These are phyloP conservation scores for Starmerella powellii DNA, from an alignment of 805 yeast species.

Conservation along the genomic window DNA sequence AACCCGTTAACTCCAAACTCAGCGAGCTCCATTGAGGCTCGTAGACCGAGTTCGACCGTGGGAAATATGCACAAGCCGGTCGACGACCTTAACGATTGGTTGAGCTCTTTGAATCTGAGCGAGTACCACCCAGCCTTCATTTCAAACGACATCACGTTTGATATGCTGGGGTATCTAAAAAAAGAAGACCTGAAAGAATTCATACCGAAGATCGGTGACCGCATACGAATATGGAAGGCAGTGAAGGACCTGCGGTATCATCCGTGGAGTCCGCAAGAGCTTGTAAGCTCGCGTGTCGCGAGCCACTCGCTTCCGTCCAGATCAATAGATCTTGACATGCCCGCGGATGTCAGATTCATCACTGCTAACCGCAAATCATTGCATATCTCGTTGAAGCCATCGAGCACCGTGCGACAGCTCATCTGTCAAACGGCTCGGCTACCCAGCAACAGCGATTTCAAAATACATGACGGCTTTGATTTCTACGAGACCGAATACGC, in stretches of 20 bases:
- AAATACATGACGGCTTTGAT: slow-evolving; percentile 13
- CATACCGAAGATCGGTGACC: slow-evolving; percentile 72
- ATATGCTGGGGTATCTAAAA: slow-evolving; percentile 50
- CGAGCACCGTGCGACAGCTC: background rate
- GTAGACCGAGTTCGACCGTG: background rate
- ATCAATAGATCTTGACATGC: background rate
- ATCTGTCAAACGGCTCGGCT: slow-evolving; percentile 5
- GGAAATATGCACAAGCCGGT: background rate
- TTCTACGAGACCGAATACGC: background rate
- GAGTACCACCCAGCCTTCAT: slow-evolving; percentile 23
- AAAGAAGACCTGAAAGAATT: slow-evolving; percentile 52
- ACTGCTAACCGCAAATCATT: slow-evolving; percentile 3
- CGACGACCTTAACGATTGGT: slow-evolving; percentile 5
- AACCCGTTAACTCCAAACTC: background rate
- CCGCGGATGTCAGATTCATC: slow-evolving; percentile 3
- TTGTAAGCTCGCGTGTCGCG: background rate
- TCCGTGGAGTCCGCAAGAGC: background rate
- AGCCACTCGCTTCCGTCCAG: background rate
- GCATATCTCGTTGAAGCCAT: background rate
- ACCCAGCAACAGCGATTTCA: slow-evolving; percentile 20
- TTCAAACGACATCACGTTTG: slow-evolving; percentile 45
- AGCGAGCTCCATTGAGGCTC: background rate
- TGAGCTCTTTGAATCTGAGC: slow-evolving; percentile 7
- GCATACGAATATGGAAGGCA: slow-evolving; percentile 54
- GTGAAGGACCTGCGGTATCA: slow-evolving; percentile 32